Percentiles rank a stretch among this genome's conserved stretches.
Evolutionary conservation across 768 basidiomycete species (phyloP).

Genomic region (Rhizopogon sp.): DNA sequence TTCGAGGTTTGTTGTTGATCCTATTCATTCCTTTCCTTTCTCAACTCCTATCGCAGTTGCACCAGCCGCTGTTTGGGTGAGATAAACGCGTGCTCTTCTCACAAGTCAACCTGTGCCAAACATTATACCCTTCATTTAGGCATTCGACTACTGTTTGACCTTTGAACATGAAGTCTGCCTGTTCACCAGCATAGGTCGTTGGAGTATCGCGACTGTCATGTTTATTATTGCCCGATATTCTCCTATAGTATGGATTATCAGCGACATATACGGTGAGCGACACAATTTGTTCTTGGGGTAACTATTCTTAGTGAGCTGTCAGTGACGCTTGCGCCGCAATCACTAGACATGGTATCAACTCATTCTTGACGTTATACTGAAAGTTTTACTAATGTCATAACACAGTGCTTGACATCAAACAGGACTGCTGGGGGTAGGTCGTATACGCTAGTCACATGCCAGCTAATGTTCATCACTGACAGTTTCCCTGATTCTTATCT

Average conservation of each 20-base stretch:
- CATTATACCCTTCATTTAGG: not conserved
- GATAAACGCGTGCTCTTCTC: not conserved
- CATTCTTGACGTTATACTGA: not conserved
- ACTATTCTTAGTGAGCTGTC: not conserved
- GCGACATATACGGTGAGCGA: constrained; percentile 4
- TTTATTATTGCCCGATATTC: constrained; percentile 6
- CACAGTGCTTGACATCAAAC: constrained; percentile 1
- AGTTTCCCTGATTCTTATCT: constrained; percentile 2
- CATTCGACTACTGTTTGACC: constrained; percentile 3
- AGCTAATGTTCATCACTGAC: not conserved
- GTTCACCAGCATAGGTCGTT: not conserved
- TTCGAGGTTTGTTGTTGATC: not conserved
- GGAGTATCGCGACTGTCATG: constrained; percentile 3
- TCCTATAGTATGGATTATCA: not conserved
- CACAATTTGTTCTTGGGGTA: too few species aligned
- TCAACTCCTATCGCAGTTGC: not conserved
- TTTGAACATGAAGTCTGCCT: constrained; percentile 5
- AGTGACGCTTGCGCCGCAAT: not conserved
- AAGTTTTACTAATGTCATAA: not conserved
- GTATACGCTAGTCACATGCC: too few species aligned
- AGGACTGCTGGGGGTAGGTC: constrained; percentile 3
- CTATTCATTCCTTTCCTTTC: not conserved
- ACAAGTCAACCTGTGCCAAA: not conserved
- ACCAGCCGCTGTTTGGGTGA: constrained; percentile 2
- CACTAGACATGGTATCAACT: not conserved